Evolutionary conservation across 768 basidiomycete species (phyloP), one percentile per base, ranked within the genome.

Genomic region (Asterophora lycoperdoides): DNA sequence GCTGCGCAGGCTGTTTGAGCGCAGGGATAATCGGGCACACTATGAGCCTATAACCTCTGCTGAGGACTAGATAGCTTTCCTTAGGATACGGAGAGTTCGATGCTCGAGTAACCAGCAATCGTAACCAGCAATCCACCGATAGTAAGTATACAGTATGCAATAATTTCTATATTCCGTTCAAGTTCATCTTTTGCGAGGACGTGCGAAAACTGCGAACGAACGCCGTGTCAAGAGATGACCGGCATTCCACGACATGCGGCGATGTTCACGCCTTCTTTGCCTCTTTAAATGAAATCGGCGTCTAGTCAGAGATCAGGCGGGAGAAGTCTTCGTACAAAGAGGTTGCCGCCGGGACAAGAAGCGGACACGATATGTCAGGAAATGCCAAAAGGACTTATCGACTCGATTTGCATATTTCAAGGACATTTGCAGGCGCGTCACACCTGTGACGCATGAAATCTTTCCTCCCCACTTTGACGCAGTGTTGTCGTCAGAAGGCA

Each of bases 1-100:
- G 75, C 68, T 85, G 37, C 67, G 66, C 42, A 75, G 77, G 30
- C 48, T 84, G 36, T 63, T 83, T 48, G 70, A 74, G 20, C 65
- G 76, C n/a, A 52, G 47, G 15, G 51, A 34, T 19, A 49, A 52
- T 51, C 60, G 63, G 53, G 57, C 60, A 47, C 19, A n/a, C 6
- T 49, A 74, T 64, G 67, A 56, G 52, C 60, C 61, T 33, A 55
- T 61, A 49, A 60, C 57, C 38, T 52, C 48, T 18, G 59, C 47
- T 44, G 46, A 60, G 4, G 46, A 49, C 18, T 39, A 58, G 45
- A 51, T 32, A 3, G 43, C 14, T 41, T 38, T n/a, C n/a, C n/a
- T n/a, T n/a, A n/a, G n/a, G n/a, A n/a, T n/a, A n/a, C n/a, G n/a
- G n/a, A n/a, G 10, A 19, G 11, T 34, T 45, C 11, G 32, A 14